Evolutionary conservation across 106 monocot species (phyloP).

Genomic region (Iris macrosiphon): DNA sequence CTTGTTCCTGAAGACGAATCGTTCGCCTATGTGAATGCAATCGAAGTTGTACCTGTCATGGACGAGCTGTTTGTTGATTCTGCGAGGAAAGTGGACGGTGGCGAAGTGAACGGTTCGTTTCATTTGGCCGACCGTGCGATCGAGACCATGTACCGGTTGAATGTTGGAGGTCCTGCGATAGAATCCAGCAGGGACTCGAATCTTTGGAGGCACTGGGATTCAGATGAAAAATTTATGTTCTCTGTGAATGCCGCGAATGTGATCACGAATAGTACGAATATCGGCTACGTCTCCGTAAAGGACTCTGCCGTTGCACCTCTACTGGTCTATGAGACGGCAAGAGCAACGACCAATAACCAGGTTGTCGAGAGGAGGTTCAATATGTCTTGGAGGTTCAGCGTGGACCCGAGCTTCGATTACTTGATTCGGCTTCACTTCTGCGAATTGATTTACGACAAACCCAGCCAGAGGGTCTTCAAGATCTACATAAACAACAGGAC

Average conservation of each 20-base stretch:
- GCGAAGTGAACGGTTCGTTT: slow-evolving; percentile 3
- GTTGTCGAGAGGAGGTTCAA: slow-evolving; percentile 60
- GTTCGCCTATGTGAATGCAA: slow-evolving; percentile 67
- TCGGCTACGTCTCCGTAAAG: slow-evolving; percentile 37
- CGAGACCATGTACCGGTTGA: slow-evolving; percentile 77
- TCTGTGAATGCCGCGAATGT: slow-evolving; percentile 18
- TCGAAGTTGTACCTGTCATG: slow-evolving; percentile 48
- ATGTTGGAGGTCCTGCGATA: slow-evolving; percentile 47
- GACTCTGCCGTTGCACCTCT: slow-evolving; percentile 49
- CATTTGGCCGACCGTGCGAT: slow-evolving; percentile 26
- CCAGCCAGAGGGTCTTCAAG: slow-evolving; percentile 45
- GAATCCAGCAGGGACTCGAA: slow-evolving; percentile 27
- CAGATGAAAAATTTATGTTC: slow-evolving; percentile 47
- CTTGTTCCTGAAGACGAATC: slow-evolving; percentile 33
- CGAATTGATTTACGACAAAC: slow-evolving; percentile 30
- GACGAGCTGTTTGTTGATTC: slow-evolving; percentile 23
- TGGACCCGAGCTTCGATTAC: slow-evolving; percentile 57
- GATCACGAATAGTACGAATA: slow-evolving; percentile 26
- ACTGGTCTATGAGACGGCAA: slow-evolving; percentile 46
- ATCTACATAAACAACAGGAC: slow-evolving; percentile 63
- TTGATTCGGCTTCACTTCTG: slow-evolving; percentile 73
- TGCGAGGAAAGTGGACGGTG: slow-evolving; percentile 22
- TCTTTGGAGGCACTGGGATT: slow-evolving; percentile 55
- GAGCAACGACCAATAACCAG: slow-evolving; percentile 23
- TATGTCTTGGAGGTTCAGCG: slow-evolving; percentile 60